These are phyloP conservation scores for Phytophthora crassamura DNA, from an alignment of 352 stramenopile genomes.

Conservation along the genomic window DNA sequence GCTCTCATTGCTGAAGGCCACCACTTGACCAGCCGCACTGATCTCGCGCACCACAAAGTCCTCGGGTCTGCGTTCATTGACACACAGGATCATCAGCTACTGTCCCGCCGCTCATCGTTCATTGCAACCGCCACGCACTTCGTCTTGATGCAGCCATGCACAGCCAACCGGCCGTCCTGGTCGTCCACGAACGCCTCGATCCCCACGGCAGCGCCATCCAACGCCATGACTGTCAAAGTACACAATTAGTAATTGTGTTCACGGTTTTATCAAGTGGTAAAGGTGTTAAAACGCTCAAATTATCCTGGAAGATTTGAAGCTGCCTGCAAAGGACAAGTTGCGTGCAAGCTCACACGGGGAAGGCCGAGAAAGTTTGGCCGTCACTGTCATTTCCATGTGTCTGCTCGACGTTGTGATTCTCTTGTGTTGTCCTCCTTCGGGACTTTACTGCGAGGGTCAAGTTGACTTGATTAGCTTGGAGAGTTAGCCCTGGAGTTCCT, in stretches of 20 bases:
- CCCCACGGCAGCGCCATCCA: constrained; percentile 43
- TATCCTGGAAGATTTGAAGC: too few relatives aligned
- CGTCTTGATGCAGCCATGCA: constrained; percentile 53
- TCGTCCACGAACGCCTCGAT: constrained; percentile 54
- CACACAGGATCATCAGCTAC: neutral
- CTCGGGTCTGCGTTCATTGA: constrained; percentile 31
- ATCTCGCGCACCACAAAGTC: constrained; percentile 85
- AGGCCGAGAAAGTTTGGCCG: neutral
- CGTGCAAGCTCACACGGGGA: too few relatives aligned
- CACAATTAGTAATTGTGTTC: too few relatives aligned
- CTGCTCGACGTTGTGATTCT: too few relatives aligned
- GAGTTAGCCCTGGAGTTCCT: too few relatives aligned
- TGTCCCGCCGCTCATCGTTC: neutral
- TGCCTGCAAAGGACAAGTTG: too few relatives aligned
- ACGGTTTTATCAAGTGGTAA: too few relatives aligned
- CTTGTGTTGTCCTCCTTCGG: too few relatives aligned
- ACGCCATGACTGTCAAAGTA: too few relatives aligned
- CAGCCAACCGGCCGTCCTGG: constrained; percentile 8
- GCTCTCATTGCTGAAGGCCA: constrained; percentile 40
- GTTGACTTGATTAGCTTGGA: too few relatives aligned
- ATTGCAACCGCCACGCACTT: constrained; percentile 38
- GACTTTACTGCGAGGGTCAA: too few relatives aligned
- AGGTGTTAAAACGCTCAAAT: too few relatives aligned
- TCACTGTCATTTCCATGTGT: neutral
- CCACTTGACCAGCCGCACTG: constrained; percentile 42